phyloP scores from a whole-genome alignment of 352 stramenopile genomes.

The Peronospora belbahrii region DNA sequence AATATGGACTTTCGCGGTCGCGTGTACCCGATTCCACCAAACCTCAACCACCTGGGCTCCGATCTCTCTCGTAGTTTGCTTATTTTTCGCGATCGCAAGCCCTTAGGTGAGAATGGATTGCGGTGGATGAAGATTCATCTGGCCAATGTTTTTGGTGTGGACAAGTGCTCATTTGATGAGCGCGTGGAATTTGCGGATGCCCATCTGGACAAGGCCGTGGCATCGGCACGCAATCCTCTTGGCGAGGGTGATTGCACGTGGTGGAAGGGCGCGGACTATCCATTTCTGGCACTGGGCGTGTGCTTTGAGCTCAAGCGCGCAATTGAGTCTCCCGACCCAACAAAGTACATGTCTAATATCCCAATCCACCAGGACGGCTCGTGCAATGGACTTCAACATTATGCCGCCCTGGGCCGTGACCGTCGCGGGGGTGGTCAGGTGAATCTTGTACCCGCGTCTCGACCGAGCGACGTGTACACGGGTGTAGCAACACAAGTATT shows the following conservation, averaged over 20 bases:
- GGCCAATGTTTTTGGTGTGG: slow-evolving; percentile 81
- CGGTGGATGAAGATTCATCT: slow-evolving; percentile 99
- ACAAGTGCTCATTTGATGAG: slow-evolving; percentile 96
- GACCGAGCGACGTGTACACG: slow-evolving; percentile 97
- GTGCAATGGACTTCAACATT: slow-evolving; percentile 99
- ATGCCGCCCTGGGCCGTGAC: slow-evolving; percentile 96
- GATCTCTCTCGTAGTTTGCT: slow-evolving; percentile 97
- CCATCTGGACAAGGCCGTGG: slow-evolving; percentile 91
- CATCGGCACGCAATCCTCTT: slow-evolving; percentile 87
- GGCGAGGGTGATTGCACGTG: slow-evolving; percentile 66
- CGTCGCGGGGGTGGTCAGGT: slow-evolving; percentile 90
- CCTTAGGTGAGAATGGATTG: slow-evolving; percentile 90
- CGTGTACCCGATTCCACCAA: slow-evolving; percentile 97
- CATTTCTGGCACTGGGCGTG: slow-evolving; percentile 96
- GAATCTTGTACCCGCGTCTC: slow-evolving; percentile 92
- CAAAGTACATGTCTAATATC: slow-evolving; percentile 92
- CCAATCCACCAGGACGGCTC: slow-evolving; percentile 97
- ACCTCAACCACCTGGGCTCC: slow-evolving; percentile 97
- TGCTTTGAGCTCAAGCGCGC: slow-evolving; percentile 94
- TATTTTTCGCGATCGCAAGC: slow-evolving; percentile 92
- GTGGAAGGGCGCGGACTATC: slow-evolving; percentile 97
- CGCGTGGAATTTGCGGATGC: slow-evolving; percentile 92
- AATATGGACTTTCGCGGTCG: slow-evolving; percentile 99
- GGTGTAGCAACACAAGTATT: slow-evolving; percentile 87
- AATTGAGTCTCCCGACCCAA: slow-evolving; percentile 89